Base-by-base conservation (phyloP, 2,329 filamentous ascomycete species). In the Stromatinia cepivora region DNA sequence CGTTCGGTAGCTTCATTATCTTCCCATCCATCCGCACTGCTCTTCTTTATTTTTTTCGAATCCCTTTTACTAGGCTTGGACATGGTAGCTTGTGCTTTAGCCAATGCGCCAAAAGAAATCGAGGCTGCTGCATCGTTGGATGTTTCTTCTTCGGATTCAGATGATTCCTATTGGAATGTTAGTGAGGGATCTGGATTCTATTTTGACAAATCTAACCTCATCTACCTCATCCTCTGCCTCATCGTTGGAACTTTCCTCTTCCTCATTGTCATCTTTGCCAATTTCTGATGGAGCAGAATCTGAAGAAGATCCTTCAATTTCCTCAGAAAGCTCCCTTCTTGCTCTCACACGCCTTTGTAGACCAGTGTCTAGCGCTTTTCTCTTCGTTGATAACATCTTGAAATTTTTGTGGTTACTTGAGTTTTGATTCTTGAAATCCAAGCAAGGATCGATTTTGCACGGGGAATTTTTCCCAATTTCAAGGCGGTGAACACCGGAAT, bases 31-130 rank as follows among this genome's bases (percentile, higher is more conserved):
- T 76, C 69, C 48, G 70, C 71, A 36, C 72, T 70, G 68, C 84
- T 66, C 79, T 81, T 78, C 81, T 82, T 72, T 78, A 75, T 53
- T 70, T 73, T 66, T 70, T 77, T 66, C 70, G 79, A 57, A 74
- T 73, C 71, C 74, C 80, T 70, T 73, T 69, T 75, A 77, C 70
- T 73, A 72, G 65, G 74, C 73, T 70, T 72, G 69, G 70, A 78
- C 66, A 97, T 81, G 0, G 88, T 86, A 52, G 89, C 89, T 81
- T 97, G 92, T 1, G 93, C 94, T 83, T 92, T 92, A 73, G 92
- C 92, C 53, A 97, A 84, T n/a, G 92, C 92, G 72, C 93, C 94
- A 77, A 98, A 97, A 34, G 93, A 95, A 73, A 97, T 88, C 71
- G 84, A 83, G 11, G 86, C 82, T 57, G 86, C 82, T 57, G 84